Conservation (phyloP, 1,284 basidiomycete species). For the Prillingera fragicola region DNA sequence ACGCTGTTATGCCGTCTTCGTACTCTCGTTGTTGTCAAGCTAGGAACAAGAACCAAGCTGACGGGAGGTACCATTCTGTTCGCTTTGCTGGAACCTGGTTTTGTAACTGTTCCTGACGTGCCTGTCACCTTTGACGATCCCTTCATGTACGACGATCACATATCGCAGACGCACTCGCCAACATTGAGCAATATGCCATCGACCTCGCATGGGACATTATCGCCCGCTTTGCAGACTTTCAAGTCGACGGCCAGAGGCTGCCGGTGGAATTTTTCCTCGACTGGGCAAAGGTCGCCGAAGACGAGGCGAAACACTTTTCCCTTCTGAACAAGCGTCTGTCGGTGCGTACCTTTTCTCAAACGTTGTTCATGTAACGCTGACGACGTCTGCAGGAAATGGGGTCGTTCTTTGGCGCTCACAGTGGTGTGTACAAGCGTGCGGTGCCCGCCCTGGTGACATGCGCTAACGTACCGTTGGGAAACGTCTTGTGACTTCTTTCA, state of each 20-base stretch:
- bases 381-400: slow-evolving; percentile 52
- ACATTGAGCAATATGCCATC: slow-evolving; percentile 88
- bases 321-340: slow-evolving; percentile 47
- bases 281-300: slow-evolving; percentile 69
- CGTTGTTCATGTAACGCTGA: too few species aligned
- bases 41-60: too few species aligned
- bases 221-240: slow-evolving; percentile 60
- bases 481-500: neutral
- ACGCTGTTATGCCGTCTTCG: too few species aligned
- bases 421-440: slow-evolving; percentile 18
- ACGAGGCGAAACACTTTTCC: slow-evolving; percentile 69
- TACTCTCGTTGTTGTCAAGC: too few species aligned
- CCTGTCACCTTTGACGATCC: too few species aligned
- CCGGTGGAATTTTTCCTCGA: slow-evolving; percentile 72
- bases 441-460: neutral
- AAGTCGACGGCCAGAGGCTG: slow-evolving; percentile 51
- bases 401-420: slow-evolving; percentile 63
- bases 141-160: too few species aligned
- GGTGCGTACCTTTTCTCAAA: slow-evolving; percentile 57
- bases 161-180: slow-evolving; percentile 66
- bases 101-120: too few species aligned
- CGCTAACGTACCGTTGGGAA: neutral
- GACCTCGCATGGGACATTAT: slow-evolving; percentile 84
- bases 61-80: too few species aligned
- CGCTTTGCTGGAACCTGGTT: too few species aligned